Base-by-base conservation (phyloP, 106 monocot species). In the Allium fistulosum region DNA sequence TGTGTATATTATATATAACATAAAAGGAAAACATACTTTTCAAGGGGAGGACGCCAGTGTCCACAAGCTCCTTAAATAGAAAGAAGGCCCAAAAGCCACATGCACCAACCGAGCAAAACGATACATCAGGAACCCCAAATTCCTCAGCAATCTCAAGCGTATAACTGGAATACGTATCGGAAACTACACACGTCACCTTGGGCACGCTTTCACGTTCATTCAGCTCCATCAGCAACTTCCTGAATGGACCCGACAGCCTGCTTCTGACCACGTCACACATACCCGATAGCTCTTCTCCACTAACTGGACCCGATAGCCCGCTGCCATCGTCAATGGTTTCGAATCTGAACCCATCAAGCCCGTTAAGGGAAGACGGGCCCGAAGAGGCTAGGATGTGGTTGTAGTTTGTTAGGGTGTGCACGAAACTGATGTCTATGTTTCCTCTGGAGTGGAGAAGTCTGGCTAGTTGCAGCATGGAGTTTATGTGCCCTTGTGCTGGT, bases 401-500 rank as follows among this genome's bases (percentile, higher is more conserved):
- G 75, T 61, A 60, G 66, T 11, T 74, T 49, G 26, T 53, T 6
- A 28, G 10, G 9, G 74, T 74, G 66, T 49, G 65, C 18, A 72
- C 62, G 62, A 72, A 72, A 49, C 67, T 75, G n/a, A 75, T 53
- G 62, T 17, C 46, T 51, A 73, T 37, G 73, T 22, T 46, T 5
- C 37, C 37, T 17, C 27, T 8, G 64, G 64, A 55, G 69, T 69
- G 75, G 61, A 75, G 75, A 53, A 75, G 75, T 59, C 69, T 75
- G 46, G 75, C 68, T 0, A 75, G 45, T 14, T 75, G 60, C 2
- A 75, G 68, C 68, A 75, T 61, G 59, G 75, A 51, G 48, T 50
- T 75, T 17, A 75, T 46, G 68, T 75, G 75, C 17, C 75, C 75
- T 18, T 75, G 75, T 6, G 75, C 75, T 1, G 75, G 68, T 8